Percentiles rank a stretch among this genome's conserved stretches.
These are phyloP conservation scores for Cercospora zeina DNA, from an alignment of 2,329 filamentous ascomycete species.

Conservation along the genomic window DNA sequence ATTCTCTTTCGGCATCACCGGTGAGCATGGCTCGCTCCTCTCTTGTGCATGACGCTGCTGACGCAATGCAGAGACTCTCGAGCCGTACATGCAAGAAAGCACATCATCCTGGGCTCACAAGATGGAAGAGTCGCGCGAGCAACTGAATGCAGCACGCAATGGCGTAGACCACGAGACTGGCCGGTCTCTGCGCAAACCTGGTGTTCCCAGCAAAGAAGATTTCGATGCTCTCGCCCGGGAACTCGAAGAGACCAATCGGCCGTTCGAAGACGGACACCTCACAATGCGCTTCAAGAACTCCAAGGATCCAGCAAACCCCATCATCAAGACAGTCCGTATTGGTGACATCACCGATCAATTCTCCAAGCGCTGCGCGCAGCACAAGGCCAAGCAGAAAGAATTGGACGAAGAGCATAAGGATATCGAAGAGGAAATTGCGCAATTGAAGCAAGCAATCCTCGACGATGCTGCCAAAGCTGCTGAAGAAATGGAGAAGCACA, in stretches of 20 bases:
- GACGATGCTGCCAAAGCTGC: constrained; percentile 20
- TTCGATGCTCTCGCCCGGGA: constrained; percentile 25
- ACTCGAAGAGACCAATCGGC: constrained; percentile 19
- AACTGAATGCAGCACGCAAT: constrained; percentile 28
- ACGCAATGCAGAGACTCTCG: constrained; percentile 11
- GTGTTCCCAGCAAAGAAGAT: constrained; percentile 26
- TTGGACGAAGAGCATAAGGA: constrained; percentile 24
- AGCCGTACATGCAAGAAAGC: constrained; percentile 16
- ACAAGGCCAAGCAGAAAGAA: constrained; percentile 21
- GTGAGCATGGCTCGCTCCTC: constrained; percentile 10
- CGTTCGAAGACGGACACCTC: constrained; percentile 27
- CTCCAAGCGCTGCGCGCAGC: constrained; percentile 17
- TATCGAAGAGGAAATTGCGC: constrained; percentile 29
- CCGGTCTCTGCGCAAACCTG: constrained; percentile 19
- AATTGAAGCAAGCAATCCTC: constrained; percentile 22
- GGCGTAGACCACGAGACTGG: constrained; percentile 27
- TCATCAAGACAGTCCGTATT: constrained; percentile 19
- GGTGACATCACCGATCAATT: constrained; percentile 29
- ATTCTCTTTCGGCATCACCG: constrained; percentile 9
- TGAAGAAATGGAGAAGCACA: constrained; percentile 21
- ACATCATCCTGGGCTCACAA: constrained; percentile 6
- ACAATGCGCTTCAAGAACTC: constrained; percentile 6
- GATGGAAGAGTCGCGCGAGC: constrained; percentile 12
- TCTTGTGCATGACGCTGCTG: too few relatives aligned
- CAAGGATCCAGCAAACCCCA: not conserved